Evolutionary conservation across 805 yeast genomes (phyloP).

Genomic region (Myxozyma sirexii): DNA sequence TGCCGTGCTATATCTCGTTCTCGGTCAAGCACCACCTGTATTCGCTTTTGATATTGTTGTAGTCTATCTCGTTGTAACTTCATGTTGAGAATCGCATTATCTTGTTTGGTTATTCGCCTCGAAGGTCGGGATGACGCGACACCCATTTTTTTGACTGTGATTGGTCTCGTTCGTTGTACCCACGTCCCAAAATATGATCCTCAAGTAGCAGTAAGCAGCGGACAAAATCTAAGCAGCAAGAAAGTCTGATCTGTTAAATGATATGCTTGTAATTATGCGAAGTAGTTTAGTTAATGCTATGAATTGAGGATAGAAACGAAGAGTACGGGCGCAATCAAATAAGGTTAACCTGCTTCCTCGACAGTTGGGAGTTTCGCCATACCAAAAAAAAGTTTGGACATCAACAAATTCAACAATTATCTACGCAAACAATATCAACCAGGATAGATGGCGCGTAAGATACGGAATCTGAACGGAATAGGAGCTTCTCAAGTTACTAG

Average conservation of each 20-base stretch:
- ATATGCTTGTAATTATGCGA: too few species aligned
- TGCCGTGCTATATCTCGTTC: conserved; percentile 66
- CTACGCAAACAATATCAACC: not conserved
- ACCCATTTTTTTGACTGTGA: conserved; percentile 44
- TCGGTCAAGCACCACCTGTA: conserved; percentile 57
- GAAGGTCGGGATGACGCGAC: conserved; percentile 35
- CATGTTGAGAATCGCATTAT: conserved; percentile 80
- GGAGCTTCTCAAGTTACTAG: not conserved
- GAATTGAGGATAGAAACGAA: not conserved
- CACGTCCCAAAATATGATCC: not conserved
- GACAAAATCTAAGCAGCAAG: too few species aligned
- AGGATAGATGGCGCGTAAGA: conserved; percentile 19
- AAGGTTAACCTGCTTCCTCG: not conserved
- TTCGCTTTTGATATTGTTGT: conserved; percentile 66
- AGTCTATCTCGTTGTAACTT: conserved; percentile 87
- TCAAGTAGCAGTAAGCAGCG: too few species aligned
- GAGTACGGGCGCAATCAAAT: not conserved
- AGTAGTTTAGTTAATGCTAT: too few species aligned
- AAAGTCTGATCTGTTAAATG: too few species aligned
- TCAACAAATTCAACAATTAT: not conserved
- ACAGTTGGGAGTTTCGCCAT: not conserved
- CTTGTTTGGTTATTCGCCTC: conserved; percentile 73
- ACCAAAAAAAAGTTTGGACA: not conserved
- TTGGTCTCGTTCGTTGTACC: not conserved
- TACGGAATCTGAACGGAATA: conserved; percentile 18